Conservation (phyloP, 2,329 filamentous ascomycete genomes). For the Pseudonectria foliicola region DNA sequence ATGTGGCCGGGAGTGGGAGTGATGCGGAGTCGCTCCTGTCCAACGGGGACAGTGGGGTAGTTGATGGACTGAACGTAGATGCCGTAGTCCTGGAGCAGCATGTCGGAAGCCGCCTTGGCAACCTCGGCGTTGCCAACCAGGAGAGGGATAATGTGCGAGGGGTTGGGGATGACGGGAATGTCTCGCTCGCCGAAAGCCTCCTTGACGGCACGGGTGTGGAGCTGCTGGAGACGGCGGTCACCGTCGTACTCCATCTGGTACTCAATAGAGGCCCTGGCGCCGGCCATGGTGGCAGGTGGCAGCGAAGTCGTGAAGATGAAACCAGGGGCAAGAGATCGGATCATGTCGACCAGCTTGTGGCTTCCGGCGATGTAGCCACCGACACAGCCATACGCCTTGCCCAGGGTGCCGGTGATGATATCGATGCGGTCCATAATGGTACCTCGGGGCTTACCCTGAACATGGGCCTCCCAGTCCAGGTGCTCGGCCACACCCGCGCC, state of each 20-base stretch:
- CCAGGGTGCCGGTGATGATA: conserved; percentile 94
- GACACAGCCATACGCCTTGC: conserved; percentile 96
- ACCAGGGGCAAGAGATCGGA: conserved; percentile 88
- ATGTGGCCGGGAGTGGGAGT: conserved; percentile 92
- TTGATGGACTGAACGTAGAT: conserved; percentile 99
- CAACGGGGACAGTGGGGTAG: conserved; percentile 94
- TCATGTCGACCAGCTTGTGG: conserved; percentile 77
- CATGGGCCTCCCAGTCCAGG: conserved; percentile 85
- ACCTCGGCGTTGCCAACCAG: conserved; percentile 90
- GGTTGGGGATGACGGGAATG: conserved; percentile 96
- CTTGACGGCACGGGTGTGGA: conserved; percentile 94
- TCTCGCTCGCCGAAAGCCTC: conserved; percentile 68
- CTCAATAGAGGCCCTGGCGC: conserved; percentile 83
- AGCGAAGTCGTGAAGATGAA: conserved; percentile 99
- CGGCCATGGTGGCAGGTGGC: conserved; percentile 94
- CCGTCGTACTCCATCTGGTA: conserved; percentile 83
- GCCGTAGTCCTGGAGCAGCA: conserved; percentile 79
- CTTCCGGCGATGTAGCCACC: conserved; percentile 96
- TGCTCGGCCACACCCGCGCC: conserved; percentile 97
- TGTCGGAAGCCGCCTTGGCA: conserved; percentile 85
- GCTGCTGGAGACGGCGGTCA: conserved; percentile 86
- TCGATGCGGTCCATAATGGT: conserved; percentile 94
- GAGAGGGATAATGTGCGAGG: conserved; percentile 90
- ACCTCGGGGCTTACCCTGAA: conserved; percentile 64
- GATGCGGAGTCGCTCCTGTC: conserved; percentile 93